phyloP scores from a whole-genome alignment of 2,329 filamentous ascomycete genomes.

The Penicillium sp. region DNA sequence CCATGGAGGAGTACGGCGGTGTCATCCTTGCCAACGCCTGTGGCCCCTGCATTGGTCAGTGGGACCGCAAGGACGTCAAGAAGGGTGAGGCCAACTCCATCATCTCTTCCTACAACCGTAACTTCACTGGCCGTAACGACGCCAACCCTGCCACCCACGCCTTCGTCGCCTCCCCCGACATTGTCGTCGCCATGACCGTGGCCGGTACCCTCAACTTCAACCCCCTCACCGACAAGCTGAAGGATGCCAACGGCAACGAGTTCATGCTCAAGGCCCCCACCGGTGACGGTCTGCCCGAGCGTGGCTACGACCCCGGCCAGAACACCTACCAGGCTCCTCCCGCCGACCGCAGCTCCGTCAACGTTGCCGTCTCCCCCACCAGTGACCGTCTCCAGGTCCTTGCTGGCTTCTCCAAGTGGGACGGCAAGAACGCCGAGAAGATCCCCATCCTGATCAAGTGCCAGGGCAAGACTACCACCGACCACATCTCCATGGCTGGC shows the following conservation, averaged over 20 bases:
- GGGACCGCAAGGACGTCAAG: slow-evolving; percentile 88
- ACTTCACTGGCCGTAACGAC: slow-evolving; percentile 98
- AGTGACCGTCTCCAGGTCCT: slow-evolving; percentile 95
- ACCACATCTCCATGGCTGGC: slow-evolving; percentile 92
- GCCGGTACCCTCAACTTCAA: slow-evolving; percentile 88
- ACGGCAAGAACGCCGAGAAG: slow-evolving; percentile 80
- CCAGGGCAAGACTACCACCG: slow-evolving; percentile 92
- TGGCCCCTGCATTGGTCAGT: slow-evolving; percentile 89
- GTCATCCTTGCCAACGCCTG: slow-evolving; percentile 92
- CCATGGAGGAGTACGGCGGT: slow-evolving; percentile 80
- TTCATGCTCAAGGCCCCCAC: slow-evolving; percentile 78
- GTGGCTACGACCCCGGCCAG: slow-evolving; percentile 83
- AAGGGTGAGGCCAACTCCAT: slow-evolving; percentile 97
- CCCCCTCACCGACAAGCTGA: slow-evolving; percentile 83
- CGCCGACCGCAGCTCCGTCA: slow-evolving; percentile 63
- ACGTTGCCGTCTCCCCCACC: slow-evolving; percentile 75
- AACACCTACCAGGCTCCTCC: slow-evolving; percentile 97
- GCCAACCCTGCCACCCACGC: slow-evolving; percentile 92
- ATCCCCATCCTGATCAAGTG: slow-evolving; percentile 94
- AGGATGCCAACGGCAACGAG: slow-evolving; percentile 93
- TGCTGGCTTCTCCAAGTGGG: slow-evolving; percentile 77
- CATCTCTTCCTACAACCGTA: slow-evolving; percentile 98
- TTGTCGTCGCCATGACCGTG: slow-evolving; percentile 80
- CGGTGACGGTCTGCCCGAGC: slow-evolving; percentile 71
- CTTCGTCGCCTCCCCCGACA: slow-evolving; percentile 84